Evolutionary conservation across 306 rosid species (phyloP).

Genomic region (Sesbania bispinosa): DNA sequence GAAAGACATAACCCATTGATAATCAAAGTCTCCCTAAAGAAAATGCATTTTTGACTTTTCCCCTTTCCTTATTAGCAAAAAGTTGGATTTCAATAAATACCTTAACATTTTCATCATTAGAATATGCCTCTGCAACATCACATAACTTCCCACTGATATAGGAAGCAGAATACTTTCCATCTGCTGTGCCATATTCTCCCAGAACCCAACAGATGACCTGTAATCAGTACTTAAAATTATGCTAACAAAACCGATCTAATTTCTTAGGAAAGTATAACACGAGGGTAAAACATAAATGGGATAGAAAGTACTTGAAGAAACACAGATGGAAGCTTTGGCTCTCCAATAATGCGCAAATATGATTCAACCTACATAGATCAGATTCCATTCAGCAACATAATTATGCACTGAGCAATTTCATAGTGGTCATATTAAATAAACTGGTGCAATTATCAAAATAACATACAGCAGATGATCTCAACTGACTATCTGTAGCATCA

Average conservation of each 20-base stretch:
- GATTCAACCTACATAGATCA: constrained; percentile 74
- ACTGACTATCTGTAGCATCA: constrained; percentile 72
- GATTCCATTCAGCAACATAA: background rate
- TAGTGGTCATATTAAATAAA: background rate
- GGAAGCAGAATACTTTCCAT: constrained; percentile 77
- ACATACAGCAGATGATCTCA: constrained; percentile 98
- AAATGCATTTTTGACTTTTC: background rate
- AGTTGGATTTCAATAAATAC: constrained; percentile 39
- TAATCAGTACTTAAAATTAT: constrained; percentile 36
- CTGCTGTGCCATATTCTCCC: constrained; percentile 95
- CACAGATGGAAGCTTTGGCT: constrained; percentile 89
- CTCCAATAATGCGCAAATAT: constrained; percentile 74
- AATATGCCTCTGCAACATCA: constrained; percentile 91
- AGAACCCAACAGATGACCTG: constrained; percentile 99
- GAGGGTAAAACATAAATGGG: no score
- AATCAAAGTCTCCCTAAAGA: constrained; percentile 2
- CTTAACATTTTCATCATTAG: constrained; percentile 87
- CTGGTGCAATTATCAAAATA: constrained; percentile 24
- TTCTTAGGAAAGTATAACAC: constrained; percentile 3
- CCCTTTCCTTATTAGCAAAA: background rate
- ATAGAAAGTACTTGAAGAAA: constrained; percentile 93
- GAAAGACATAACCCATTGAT: constrained; percentile 10
- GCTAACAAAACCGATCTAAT: constrained; percentile 21
- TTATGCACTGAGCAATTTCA: constrained; percentile 6
- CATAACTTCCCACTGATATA: constrained; percentile 86